phyloP scores from a whole-genome alignment of 2,329 filamentous ascomycete genomes.

The Leptographium lundbergii region DNA sequence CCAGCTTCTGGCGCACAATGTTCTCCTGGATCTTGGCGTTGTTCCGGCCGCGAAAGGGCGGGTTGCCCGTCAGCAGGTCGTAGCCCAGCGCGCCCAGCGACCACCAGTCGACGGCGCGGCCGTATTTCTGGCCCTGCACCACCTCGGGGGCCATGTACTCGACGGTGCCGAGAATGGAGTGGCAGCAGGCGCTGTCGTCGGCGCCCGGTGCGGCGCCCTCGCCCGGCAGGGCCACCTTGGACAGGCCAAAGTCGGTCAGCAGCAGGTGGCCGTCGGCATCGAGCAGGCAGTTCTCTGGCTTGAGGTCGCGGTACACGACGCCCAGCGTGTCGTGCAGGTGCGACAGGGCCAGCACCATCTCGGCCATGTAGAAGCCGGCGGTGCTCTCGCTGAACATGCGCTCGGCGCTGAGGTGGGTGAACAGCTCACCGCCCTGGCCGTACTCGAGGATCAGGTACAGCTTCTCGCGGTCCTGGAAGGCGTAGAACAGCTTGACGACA shows the following conservation, averaged over 20 bases:
- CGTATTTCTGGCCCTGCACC: slow-evolving; percentile 75
- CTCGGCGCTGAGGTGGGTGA: slow-evolving; percentile 86
- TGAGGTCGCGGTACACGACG: slow-evolving; percentile 92
- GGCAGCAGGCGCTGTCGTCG: slow-evolving; percentile 52
- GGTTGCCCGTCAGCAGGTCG: slow-evolving; percentile 83
- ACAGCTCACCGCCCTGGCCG: slow-evolving; percentile 90
- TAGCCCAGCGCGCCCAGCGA: slow-evolving; percentile 86
- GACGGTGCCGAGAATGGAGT: slow-evolving; percentile 85
- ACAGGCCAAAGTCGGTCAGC: slow-evolving; percentile 91
- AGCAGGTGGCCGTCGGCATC: slow-evolving; percentile 86
- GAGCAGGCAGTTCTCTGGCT: slow-evolving; percentile 93
- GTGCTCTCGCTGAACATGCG: slow-evolving; percentile 88
- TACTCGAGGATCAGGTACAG: slow-evolving; percentile 96
- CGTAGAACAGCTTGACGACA: slow-evolving; percentile 95
- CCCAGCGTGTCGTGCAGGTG: slow-evolving; percentile 87
- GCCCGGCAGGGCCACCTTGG: slow-evolving; percentile 64
- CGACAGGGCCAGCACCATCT: slow-evolving; percentile 88
- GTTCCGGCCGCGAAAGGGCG: slow-evolving; percentile 84
- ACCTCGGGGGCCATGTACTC: slow-evolving; percentile 99
- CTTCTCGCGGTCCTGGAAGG: slow-evolving; percentile 96
- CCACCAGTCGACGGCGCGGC: slow-evolving; percentile 97
- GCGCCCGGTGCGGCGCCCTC: slow-evolving; percentile 32
- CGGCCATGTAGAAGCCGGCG: slow-evolving; percentile 95
- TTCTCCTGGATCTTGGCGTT: slow-evolving; percentile 92
- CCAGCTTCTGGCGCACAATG: slow-evolving; percentile 85